phyloP scores from a whole-genome alignment of 805 yeast genomes.

The Kluyveromyces aestuarii region DNA sequence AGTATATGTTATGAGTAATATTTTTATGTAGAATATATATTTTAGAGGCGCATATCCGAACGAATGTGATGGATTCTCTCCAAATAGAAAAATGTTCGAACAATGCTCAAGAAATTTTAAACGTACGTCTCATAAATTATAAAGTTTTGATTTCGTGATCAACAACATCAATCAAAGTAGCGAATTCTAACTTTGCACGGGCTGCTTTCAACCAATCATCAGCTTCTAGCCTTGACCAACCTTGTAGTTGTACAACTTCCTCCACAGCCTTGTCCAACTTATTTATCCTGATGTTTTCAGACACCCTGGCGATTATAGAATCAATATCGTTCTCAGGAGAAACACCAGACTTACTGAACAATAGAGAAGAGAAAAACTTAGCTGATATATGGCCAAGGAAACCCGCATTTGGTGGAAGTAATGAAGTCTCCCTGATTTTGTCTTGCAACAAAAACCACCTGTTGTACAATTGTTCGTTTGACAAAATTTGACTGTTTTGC shows the following conservation, averaged over 20 bases:
- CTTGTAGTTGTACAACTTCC: slow-evolving; percentile 80
- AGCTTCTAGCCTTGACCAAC: slow-evolving; percentile 87
- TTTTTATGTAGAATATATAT: neutral
- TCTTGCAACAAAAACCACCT: slow-evolving; percentile 77
- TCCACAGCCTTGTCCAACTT: slow-evolving; percentile 84
- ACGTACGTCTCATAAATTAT: slow-evolving; percentile 11
- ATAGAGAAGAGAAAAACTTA: slow-evolving; percentile 59
- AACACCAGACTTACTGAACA: slow-evolving; percentile 70
- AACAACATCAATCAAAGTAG: slow-evolving; percentile 62
- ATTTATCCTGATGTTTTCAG: slow-evolving; percentile 62
- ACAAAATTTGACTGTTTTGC: slow-evolving; percentile 47
- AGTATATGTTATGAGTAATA: neutral
- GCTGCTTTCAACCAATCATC: slow-evolving; percentile 88
- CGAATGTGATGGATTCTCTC: neutral
- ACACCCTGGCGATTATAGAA: slow-evolving; percentile 79
- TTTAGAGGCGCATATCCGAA: neutral
- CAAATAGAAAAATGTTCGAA: neutral
- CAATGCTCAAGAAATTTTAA: neutral
- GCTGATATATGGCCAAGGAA: slow-evolving; percentile 86
- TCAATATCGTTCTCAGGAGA: slow-evolving; percentile 82
- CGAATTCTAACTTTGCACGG: slow-evolving; percentile 81
- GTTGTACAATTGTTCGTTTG: slow-evolving; percentile 66
- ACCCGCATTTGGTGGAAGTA: slow-evolving; percentile 94
- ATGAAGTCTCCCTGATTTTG: slow-evolving; percentile 79
- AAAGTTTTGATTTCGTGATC: slow-evolving; percentile 54